A percentile compares a stretch with the other conserved stretches of the same genome.
These are phyloP conservation scores for Leccinum pallidistipes DNA, from an alignment of 1,284 basidiomycete species.

Conservation along the genomic window DNA sequence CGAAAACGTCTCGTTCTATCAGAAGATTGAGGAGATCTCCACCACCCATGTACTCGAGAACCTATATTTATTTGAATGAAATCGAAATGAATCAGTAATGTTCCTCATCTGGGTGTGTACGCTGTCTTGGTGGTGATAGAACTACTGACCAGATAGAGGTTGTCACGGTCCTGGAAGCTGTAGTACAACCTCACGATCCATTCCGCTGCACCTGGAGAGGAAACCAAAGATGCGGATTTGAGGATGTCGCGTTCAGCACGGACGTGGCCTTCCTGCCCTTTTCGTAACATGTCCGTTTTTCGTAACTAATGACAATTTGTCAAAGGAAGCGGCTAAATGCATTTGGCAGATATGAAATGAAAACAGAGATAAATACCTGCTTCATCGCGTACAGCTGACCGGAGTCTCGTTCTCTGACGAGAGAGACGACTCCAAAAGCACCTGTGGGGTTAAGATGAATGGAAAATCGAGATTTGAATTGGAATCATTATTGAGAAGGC, in stretches of 20 bases:
- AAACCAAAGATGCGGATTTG: conserved; percentile 74
- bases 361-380: conserved; percentile 56
- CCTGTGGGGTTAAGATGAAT: conserved; percentile 47
- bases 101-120: conserved; percentile 23
- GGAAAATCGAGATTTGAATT: conserved; percentile 21
- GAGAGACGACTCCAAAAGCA: conserved; percentile 94
- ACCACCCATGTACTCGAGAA: conserved; percentile 93
- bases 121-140: conserved; percentile 34
- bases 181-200: conserved; percentile 96
- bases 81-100: conserved; percentile 50
- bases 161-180: conserved; percentile 89
- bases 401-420: conserved; percentile 81
- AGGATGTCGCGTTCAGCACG: conserved; percentile 89
- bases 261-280: conserved; percentile 97
- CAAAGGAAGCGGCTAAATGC: conserved; percentile 26
- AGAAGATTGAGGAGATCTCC: conserved; percentile 94
- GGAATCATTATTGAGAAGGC: conserved; percentile 31
- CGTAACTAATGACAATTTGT: conserved; percentile 59
- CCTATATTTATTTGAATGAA: conserved; percentile 59
- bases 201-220: conserved; percentile 68
- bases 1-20: conserved; percentile 92
- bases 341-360: conserved; percentile 32
- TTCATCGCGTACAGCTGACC: conserved; percentile 95
- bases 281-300: conserved; percentile 95
- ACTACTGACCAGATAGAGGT: conserved; percentile 85